These are phyloP conservation scores for Astrephomene gubernaculifera DNA, from an alignment of 139 green algal species.

Conservation along the genomic window DNA sequence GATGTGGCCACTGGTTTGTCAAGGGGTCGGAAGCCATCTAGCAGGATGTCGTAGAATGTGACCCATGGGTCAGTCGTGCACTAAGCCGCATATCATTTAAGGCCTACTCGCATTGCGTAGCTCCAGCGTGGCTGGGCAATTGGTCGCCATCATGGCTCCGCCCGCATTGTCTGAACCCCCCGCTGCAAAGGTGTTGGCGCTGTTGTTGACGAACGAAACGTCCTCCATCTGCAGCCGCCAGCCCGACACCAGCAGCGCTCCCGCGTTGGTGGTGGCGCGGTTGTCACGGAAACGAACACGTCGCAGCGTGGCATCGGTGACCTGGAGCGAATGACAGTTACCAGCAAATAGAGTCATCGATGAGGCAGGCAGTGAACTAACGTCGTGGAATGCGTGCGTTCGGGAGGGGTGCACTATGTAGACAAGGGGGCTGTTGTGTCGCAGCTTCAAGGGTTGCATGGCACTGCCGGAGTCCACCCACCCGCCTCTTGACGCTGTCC, in stretches of 20 bases:
- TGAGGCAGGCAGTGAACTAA: too few relatives aligned
- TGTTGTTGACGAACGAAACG: not conserved
- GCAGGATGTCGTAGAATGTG: not conserved
- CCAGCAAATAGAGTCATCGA: too few relatives aligned
- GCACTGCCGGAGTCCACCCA: too few relatives aligned
- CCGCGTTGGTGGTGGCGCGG: not conserved
- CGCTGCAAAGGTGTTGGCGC: not conserved
- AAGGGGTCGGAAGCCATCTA: too few relatives aligned
- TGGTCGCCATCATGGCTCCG: not conserved
- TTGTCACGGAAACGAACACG: not conserved
- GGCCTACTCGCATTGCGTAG: not conserved
- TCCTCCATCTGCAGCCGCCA: not conserved
- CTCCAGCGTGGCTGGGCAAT: not conserved
- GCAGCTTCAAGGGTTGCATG: too few relatives aligned
- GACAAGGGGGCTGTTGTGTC: too few relatives aligned
- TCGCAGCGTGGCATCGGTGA: not conserved
- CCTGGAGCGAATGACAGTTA: too few relatives aligned
- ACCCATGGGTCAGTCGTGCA: too few relatives aligned
- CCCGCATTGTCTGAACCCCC: not conserved
- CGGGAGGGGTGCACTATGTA: too few relatives aligned
- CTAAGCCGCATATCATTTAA: too few relatives aligned
- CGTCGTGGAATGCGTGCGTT: too few relatives aligned
- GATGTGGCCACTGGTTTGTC: too few relatives aligned
- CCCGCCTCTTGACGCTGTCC: not conserved
- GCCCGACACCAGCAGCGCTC: not conserved